These are phyloP conservation scores for Chlorella sp. DNA, from an alignment of 139 green algal genomes.

Conservation along the genomic window DNA sequence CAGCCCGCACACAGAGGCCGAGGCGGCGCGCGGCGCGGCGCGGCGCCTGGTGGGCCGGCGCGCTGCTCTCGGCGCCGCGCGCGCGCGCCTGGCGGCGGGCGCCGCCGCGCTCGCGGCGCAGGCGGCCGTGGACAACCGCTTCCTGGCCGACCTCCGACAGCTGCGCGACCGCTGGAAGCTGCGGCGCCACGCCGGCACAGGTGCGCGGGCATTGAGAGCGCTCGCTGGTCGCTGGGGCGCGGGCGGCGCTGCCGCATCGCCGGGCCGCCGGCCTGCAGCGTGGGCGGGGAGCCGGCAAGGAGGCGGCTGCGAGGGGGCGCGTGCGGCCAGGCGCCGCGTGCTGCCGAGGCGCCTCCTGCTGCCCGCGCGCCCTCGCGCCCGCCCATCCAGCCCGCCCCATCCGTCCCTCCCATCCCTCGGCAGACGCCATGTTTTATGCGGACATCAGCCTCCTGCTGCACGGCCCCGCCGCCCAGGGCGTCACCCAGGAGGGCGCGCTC, in stretches of 20 bases:
- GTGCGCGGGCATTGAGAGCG: background rate
- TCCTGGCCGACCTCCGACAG: constrained; percentile 14
- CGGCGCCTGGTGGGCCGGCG: constrained; percentile 8
- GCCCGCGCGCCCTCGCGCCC: background rate
- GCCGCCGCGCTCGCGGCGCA: constrained; percentile 8
- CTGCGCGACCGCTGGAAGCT: constrained; percentile 25
- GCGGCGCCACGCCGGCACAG: background rate
- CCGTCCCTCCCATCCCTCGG: background rate
- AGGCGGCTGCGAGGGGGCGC: background rate
- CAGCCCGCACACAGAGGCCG: background rate
- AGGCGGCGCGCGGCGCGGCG: background rate
- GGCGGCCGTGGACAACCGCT: background rate
- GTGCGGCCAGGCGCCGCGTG: too few relatives aligned
- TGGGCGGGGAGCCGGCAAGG: background rate
- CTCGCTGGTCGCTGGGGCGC: too few relatives aligned
- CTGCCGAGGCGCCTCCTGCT: too few relatives aligned
- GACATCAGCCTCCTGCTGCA: constrained; percentile 19
- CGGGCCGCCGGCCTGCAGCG: background rate
- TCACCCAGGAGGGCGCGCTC: background rate
- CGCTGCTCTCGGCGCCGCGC: background rate
- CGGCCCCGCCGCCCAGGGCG: background rate
- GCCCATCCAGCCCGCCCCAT: background rate
- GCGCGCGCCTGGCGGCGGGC: constrained; percentile 2
- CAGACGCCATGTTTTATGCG: constrained; percentile 23
- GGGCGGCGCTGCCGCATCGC: too few relatives aligned